Evolutionary conservation across 1,284 basidiomycete species (phyloP).

Genomic region (Calocybe gambosa): DNA sequence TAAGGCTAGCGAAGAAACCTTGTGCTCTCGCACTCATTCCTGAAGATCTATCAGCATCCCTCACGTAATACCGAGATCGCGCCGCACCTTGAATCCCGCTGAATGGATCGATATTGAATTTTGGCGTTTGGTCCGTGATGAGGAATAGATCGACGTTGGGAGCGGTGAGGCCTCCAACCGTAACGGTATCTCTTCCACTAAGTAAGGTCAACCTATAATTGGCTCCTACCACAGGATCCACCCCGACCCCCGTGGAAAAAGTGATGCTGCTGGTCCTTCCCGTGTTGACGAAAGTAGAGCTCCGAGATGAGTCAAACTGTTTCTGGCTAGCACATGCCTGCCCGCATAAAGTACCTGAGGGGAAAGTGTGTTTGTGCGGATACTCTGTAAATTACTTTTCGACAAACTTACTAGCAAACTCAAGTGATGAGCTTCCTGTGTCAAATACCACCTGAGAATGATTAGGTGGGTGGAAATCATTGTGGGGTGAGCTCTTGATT

Average conservation of each 20-base stretch:
- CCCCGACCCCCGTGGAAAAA: slow-evolving; percentile 50
- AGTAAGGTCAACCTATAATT: slow-evolving; percentile 40
- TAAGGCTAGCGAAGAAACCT: slow-evolving; percentile 44
- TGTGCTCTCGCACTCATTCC: slow-evolving; percentile 41
- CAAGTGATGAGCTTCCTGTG: slow-evolving; percentile 42
- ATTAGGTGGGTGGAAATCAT: no score
- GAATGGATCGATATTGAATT: slow-evolving; percentile 48
- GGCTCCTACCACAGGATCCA: slow-evolving; percentile 43
- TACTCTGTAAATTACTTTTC: slow-evolving; percentile 2
- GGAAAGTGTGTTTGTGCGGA: not conserved
- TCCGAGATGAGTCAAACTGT: slow-evolving; percentile 41
- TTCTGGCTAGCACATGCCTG: slow-evolving; percentile 36
- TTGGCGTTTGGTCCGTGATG: slow-evolving; percentile 44
- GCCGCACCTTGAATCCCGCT: slow-evolving; percentile 44
- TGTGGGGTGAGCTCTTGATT: no score
- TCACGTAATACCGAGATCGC: slow-evolving; percentile 1
- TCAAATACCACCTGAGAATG: slow-evolving; percentile 55
- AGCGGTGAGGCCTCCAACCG: slow-evolving; percentile 38
- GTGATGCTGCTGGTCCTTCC: slow-evolving; percentile 34
- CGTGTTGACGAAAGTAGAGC: slow-evolving; percentile 44
- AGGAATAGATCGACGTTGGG: slow-evolving; percentile 35
- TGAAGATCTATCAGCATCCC: slow-evolving; percentile 17
- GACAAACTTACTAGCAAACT: slow-evolving; percentile 38
- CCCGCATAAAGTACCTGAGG: slow-evolving; percentile 39
- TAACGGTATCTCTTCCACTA: slow-evolving; percentile 38